Evolutionary conservation across 2,329 filamentous ascomycete species (phyloP), one percentile per base, ranked within the genome.

Genomic region (Aspergillus fischeri): DNA sequence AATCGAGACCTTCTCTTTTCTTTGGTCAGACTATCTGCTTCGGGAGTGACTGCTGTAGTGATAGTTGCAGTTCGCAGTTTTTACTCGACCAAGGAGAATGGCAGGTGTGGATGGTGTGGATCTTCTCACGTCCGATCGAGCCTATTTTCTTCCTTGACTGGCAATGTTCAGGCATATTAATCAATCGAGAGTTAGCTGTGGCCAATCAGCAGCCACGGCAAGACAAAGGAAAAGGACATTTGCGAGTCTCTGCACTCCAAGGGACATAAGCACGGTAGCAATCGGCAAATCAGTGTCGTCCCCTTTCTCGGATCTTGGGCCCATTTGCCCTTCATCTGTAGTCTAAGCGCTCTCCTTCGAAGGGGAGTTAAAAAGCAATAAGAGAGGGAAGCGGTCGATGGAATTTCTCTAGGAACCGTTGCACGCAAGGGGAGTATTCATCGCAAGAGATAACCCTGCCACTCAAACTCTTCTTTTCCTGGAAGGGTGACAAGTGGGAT

Each of bases 1-100:
- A 20, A 45, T 45, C 21, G 14, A 17, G 32, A 24, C 32, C 51
- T 41, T 47, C 50, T 41, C 50, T 35, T 11, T 27, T 52, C 35
- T 28, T 53, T 52, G 52, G 20, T 28, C 44, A 53, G 20, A 58
- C 55, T 56, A 62, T 56, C 51, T 59, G 52, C 44, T 52, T 49
- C 51, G 52, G 49, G 21, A 49, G 44, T 25, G 38, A 52, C 44
- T 14, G 21, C 11, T 56, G 32, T 55, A 44, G 52, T 51, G 24
- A 24, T 47, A 24, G 11, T 7, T 25, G 44, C 20, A 38, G 32
- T 47, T 24, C 11, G 5, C 20, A 24, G 10, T 6, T 47, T 25
- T 47, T 14, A 4, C 21, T 25, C 41, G 10, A 14, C 44, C n/a
- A 47, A 47, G 11, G 21, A 47, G 21, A 47, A 24, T 47, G 44